Base-by-base conservation (phyloP, 2,329 filamentous ascomycete genomes). In the Aureobasidium uvarum region DNA sequence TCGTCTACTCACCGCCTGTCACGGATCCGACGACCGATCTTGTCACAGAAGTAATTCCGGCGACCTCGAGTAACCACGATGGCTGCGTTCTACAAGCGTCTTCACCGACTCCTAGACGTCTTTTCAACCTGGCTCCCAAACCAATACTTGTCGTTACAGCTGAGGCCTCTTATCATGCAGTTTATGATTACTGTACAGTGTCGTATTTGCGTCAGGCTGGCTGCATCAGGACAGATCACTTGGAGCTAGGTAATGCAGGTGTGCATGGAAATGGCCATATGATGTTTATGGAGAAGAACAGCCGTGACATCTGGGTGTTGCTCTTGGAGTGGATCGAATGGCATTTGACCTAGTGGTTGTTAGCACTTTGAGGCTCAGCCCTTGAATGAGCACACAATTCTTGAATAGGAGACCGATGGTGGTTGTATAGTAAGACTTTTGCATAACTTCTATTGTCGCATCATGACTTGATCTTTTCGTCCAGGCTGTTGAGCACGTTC, bases 401-500 rank as follows among this genome's bases (percentile, higher is more conserved):
- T 31, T 11, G 16, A 8, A 3, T 33, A 51, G 16, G 16, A n/a
- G 23, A 50, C 16, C 2, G 48, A 33, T 16, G 16, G 16, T 10
- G 25, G 16, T 13, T 10, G 20, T 56, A 36, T 36, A 33, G 20
- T 59, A 23, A 25, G 46, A 31, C 25, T 33, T 36, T 20, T 59
- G 39, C 23, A 25, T 46, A 46, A 23, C 31, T 20, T 59, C 56
- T 25, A 60, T 60, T 11, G 11, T 31, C 6, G 43, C 6, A 38
- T 62, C 45, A 58, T 28, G 41, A 58, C 41, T 66, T 66, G 25
- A 62, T 66, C 50, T 64, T 70, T 13, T 81, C 80, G 73, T 95
- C 91, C 66, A 94, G 74, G 33, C 81, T 80, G 72, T 83, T 86
- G 69, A 95, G 76, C 50, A 89, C 78, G 13, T 80, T 83, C 74